Base-by-base conservation (phyloP, 257 asterid genomes). In the Henckelia pumila region DNA sequence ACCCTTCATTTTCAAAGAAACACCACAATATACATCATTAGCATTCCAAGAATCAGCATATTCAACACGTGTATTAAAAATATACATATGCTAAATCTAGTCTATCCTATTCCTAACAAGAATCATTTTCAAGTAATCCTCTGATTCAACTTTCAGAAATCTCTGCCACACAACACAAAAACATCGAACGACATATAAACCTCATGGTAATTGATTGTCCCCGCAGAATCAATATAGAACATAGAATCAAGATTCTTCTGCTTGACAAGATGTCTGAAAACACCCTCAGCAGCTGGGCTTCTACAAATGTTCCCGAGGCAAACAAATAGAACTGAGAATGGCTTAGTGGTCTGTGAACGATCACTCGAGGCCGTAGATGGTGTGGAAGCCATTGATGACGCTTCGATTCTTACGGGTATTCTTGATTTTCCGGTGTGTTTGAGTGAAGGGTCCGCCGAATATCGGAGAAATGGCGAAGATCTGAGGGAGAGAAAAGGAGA, bases 231-330 rank as follows among this genome's bases (percentile, higher is more conserved):
- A 69, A 94, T 88, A 37, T 50, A 26, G 81, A 92, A 88, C 28
- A 72, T 73, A 37, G 93, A 80, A 68, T 85, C 86, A 50, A 94
- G 87, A 2, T 83, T 81, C 72, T 68, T 81, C 70, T 83, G 69
- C 68, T 74, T 81, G 0, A 93, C 95, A 25, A 89, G 83, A 73
- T 93, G 87, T 0, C 80, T 73, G 81, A 93, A 93, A 14, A 93
- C 97, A 49, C 91, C 98, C 67, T 93, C 97, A 13, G 97, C 98
- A 20, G 98, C 98, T n/a, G 98, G 97, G 78, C 95, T 93, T 77
- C 98, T 82, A 55, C 98, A 90, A 23, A 94, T 94, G 80, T 94
- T 94, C 10, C 99, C 99, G 26, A 94, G 96, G 80, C 99, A 94
- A 21, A 94, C 96, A 64, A 94, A 94, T 7, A 90, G 81, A 17